Base-by-base conservation (phyloP, 2,329 filamentous ascomycete species). In the Claviceps sp. region DNA sequence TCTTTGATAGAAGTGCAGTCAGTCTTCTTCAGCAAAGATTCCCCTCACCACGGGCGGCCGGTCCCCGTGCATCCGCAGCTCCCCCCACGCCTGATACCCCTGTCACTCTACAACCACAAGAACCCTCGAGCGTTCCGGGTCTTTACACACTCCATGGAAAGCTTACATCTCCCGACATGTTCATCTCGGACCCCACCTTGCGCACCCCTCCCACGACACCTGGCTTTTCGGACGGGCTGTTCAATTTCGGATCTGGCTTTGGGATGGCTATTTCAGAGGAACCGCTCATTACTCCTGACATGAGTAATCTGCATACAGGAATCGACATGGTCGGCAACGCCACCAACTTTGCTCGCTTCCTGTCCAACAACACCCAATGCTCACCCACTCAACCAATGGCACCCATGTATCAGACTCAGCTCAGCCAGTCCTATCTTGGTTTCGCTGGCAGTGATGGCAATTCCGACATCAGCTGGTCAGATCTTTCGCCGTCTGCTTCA, bases 151-250 rank as follows among this genome's bases (percentile, higher is more conserved):
- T 65, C 2, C 59, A 63, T 38, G 56, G 58, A 30, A 67, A 67
- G 55, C 61, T 60, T 47, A 56, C 62, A 1, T 47, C 52, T n/a
- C 58, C 64, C 13, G 62, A 64, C 37, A 52, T 64, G 49, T 55
- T 57, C n/a, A 47, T 64, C 38, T 71, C 62, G 22, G 72, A 76
- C 55, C 65, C 70, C 20, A 72, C 71, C 18, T 63, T 78, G 48
- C 74, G 74, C 58, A 78, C 76, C 5, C 76, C 76, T 14, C 76
- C 76, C 2, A 72, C 70, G 4, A 79, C 76, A 1, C 76, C 76
- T 0, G 74, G 74, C 16, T 59, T 77, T 38, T 62, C 73, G 55
- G 63, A 69, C 34, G 66, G 67, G 50, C 64, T 72, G 44, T 68
- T 69, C 50, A 65, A 65, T 48, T 59, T 68, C n/a, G 68, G 71